phyloP scores from a whole-genome alignment of 108 stramenopile species.

The Fragilariopsis cylindrus region DNA sequence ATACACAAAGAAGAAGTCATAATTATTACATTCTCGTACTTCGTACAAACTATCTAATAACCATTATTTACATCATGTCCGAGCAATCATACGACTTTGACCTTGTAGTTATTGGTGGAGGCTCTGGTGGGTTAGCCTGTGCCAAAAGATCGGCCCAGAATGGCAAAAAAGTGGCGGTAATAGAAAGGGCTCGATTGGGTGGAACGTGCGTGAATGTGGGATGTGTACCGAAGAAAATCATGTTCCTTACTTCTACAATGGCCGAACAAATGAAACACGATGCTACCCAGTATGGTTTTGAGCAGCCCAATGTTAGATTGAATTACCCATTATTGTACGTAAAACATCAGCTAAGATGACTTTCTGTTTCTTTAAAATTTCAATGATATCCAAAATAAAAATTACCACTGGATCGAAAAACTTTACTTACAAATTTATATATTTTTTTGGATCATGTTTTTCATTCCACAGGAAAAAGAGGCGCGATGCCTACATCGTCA shows the following conservation, averaged over 20 bases:
- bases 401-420: too few species aligned
- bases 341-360: background rate
- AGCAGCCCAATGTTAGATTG: constrained; percentile 20
- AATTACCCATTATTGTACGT: background rate
- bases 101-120: constrained; percentile 84
- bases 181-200: constrained; percentile 79
- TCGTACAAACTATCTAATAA: too few species aligned
- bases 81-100: constrained; percentile 59
- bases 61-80: too few species aligned
- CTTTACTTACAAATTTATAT: too few species aligned
- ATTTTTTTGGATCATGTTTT: constrained; percentile 36
- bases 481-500: constrained; percentile 83
- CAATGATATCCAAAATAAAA: too few species aligned
- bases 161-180: constrained; percentile 79
- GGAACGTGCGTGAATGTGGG: constrained; percentile 98
- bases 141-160: constrained; percentile 79
- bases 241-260: constrained; percentile 84
- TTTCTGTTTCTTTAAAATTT: too few species aligned
- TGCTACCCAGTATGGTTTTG: constrained; percentile 43
- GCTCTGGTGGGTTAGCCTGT: constrained; percentile 75
- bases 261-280: constrained; percentile 69
- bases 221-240: constrained; percentile 98
- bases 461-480: constrained; percentile 43
- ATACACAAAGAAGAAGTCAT: too few species aligned
- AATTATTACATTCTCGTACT: too few species aligned